Percentiles rank a stretch among this genome's conserved stretches.
These are phyloP conservation scores for Rhizoclosmatium globosum DNA, from an alignment of 192 early-diverging fungal species.

Conservation along the genomic window DNA sequence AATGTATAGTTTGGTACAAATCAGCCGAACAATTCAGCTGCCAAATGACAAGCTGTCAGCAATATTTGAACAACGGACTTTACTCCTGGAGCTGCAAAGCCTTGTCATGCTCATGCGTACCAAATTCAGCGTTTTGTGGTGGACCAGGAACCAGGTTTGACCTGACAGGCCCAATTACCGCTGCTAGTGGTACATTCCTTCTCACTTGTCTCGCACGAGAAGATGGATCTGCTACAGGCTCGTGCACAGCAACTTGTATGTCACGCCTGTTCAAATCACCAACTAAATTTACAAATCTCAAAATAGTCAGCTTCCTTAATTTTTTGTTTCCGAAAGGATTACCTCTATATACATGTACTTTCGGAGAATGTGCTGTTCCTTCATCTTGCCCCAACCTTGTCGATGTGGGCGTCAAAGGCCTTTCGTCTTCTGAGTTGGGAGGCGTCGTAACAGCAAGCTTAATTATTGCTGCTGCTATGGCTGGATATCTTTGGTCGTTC, in stretches of 20 bases:
- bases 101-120: slow-evolving; percentile 57
- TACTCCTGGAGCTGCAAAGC: slow-evolving; percentile 50
- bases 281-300: not conserved
- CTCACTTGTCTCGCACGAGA: slow-evolving; percentile 52
- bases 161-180: slow-evolving; percentile 46
- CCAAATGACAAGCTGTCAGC: slow-evolving; percentile 47
- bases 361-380: slow-evolving; percentile 64
- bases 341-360: slow-evolving; percentile 53
- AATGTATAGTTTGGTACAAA: slow-evolving; percentile 54
- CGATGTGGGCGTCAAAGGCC: slow-evolving; percentile 14
- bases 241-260: slow-evolving; percentile 20
- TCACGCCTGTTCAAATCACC: not conserved
- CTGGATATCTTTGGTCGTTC: slow-evolving; percentile 39
- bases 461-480: not conserved
- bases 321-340: slow-evolving; percentile 64
- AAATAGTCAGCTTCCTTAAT: slow-evolving; percentile 51
- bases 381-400: slow-evolving; percentile 40
- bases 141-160: slow-evolving; percentile 47
- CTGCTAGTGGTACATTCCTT: slow-evolving; percentile 49
- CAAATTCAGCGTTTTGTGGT: slow-evolving; percentile 61
- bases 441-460: not conserved
- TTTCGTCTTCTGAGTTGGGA: slow-evolving; percentile 21
- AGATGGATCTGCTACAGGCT: slow-evolving; percentile 1
- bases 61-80: slow-evolving; percentile 41
- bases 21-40: slow-evolving; percentile 63